phyloP scores from a whole-genome alignment of 495 filamentous ascomycete genomes.

The Penicillium ochrochloron region DNA sequence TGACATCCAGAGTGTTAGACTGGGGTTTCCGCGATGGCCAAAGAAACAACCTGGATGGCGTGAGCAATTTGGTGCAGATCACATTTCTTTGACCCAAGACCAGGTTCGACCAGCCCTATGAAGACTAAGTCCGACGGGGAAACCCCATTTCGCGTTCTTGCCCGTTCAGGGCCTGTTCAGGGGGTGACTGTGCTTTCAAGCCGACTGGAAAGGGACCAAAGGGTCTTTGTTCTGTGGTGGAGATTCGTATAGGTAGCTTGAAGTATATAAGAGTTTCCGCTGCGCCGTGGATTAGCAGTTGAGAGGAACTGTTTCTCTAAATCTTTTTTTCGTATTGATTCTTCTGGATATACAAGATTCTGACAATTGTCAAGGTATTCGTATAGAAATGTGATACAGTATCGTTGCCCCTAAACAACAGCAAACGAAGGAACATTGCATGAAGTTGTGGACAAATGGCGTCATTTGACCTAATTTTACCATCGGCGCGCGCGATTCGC shows the following conservation, averaged over 20 bases:
- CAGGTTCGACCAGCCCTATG: slow-evolving; percentile 11
- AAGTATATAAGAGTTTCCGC: neutral
- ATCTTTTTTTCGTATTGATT: neutral
- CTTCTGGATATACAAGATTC: neutral
- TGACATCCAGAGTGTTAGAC: slow-evolving; percentile 33
- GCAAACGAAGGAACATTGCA: slow-evolving; percentile 9
- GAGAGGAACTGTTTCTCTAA: neutral
- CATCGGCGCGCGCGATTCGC: slow-evolving; percentile 13
- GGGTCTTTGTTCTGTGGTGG: neutral
- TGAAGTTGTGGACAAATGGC: slow-evolving; percentile 7
- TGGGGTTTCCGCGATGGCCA: slow-evolving; percentile 4
- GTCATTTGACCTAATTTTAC: slow-evolving; percentile 11
- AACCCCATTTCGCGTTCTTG: neutral
- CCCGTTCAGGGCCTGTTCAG: neutral
- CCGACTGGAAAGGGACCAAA: neutral
- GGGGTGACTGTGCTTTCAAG: neutral
- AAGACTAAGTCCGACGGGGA: neutral
- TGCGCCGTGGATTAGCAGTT: neutral
- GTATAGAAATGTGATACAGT: neutral
- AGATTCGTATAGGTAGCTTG: neutral
- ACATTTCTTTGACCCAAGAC: neutral
- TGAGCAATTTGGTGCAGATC: slow-evolving; percentile 12
- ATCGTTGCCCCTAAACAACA: neutral
- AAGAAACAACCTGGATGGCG: slow-evolving; percentile 2
- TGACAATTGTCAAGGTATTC: too few relatives aligned